phyloP scores from a whole-genome alignment of 2,329 filamentous ascomycete genomes.

The Alternaria solani region DNA sequence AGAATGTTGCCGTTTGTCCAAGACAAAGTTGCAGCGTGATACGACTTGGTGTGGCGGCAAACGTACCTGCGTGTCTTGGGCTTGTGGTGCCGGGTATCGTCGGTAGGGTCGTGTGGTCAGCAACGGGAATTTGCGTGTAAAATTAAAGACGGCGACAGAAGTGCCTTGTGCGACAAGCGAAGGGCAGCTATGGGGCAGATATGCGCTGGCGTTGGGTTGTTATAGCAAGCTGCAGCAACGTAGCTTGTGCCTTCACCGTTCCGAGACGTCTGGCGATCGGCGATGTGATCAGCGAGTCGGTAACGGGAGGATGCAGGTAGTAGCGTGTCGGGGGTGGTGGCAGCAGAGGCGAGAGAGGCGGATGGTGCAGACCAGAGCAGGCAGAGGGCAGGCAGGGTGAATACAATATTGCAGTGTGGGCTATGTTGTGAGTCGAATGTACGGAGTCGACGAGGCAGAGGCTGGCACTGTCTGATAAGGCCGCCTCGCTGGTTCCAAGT shows the following conservation, averaged over 20 bases:
- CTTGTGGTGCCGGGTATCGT: constrained; percentile 7
- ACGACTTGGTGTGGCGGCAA: neutral
- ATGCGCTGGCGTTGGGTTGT: constrained; percentile 27
- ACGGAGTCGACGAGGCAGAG: constrained; percentile 2
- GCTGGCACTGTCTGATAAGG: constrained; percentile 25
- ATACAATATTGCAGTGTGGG: constrained; percentile 14
- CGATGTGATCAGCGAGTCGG: constrained; percentile 44
- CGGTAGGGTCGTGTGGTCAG: neutral
- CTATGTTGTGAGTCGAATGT: constrained; percentile 7
- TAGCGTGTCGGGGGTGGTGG: constrained; percentile 13
- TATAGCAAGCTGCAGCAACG: constrained; percentile 44
- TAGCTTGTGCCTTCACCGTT: constrained; percentile 35
- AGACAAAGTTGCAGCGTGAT: neutral
- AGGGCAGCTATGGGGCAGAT: constrained; percentile 25
- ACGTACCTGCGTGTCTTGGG: constrained; percentile 16
- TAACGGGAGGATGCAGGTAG: constrained; percentile 28
- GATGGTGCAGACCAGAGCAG: neutral
- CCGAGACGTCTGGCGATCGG: constrained; percentile 41
- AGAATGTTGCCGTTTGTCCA: neutral
- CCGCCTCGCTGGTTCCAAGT: constrained; percentile 17
- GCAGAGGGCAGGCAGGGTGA: neutral
- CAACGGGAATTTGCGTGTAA: constrained; percentile 4
- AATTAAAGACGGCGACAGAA: constrained; percentile 29
- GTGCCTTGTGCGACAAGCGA: constrained; percentile 29
- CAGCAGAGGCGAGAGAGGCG: constrained; percentile 3